Conservation (phyloP, 352 stramenopile species). For the Phytophthora megakarya region DNA sequence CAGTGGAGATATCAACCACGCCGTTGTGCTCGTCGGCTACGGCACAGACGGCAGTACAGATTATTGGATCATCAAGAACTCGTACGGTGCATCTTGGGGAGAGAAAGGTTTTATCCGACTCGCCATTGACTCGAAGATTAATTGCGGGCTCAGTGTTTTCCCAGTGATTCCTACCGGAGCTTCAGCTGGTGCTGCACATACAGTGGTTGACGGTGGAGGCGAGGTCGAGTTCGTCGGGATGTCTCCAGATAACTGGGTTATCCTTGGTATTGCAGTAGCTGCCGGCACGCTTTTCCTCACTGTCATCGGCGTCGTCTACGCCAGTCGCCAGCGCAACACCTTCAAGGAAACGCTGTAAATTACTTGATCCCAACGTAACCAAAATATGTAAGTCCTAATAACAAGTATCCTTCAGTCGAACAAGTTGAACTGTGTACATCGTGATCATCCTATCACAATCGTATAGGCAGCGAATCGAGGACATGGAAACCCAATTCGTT, state of each 20-base stretch:
- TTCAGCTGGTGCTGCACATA: slow-evolving; percentile 44
- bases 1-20: slow-evolving; percentile 71
- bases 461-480: not conserved
- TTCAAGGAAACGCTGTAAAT: slow-evolving; percentile 41
- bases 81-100: slow-evolving; percentile 73
- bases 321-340: slow-evolving; percentile 32
- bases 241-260: slow-evolving; percentile 41
- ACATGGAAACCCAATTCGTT: slow-evolving; percentile 28
- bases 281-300: slow-evolving; percentile 45
- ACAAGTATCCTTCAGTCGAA: not conserved
- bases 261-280: slow-evolving; percentile 28
- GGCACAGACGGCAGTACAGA: slow-evolving; percentile 45
- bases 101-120: slow-evolving; percentile 72
- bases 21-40: slow-evolving; percentile 78
- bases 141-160: slow-evolving; percentile 81
- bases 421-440: too few species aligned
- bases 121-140: slow-evolving; percentile 72
- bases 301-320: slow-evolving; percentile 39
- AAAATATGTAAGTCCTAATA: not conserved
- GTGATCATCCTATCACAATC: slow-evolving; percentile 8
- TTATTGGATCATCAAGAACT: slow-evolving; percentile 89
- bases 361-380: too few species aligned
- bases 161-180: slow-evolving; percentile 68
- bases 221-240: slow-evolving; percentile 44
- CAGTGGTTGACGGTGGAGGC: slow-evolving; percentile 56